Percentiles rank a stretch among this genome's conserved stretches.
phyloP scores from a whole-genome alignment of 352 stramenopile species.

The Globisporangium orthogonon region DNA sequence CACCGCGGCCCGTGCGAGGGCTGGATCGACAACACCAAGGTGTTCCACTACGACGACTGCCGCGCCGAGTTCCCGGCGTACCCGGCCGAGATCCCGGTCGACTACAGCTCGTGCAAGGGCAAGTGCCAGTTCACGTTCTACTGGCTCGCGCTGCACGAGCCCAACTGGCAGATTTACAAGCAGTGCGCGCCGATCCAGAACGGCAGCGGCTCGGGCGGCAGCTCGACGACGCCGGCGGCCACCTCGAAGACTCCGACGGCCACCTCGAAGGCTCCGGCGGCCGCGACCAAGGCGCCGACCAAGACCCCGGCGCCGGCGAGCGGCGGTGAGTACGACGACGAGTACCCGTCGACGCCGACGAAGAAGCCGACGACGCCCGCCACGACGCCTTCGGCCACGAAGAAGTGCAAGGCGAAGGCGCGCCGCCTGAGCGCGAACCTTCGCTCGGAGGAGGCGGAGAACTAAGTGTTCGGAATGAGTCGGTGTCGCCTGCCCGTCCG shows the following conservation, averaged over 20 bases:
- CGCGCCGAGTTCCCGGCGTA: conserved; percentile 23
- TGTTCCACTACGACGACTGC: conserved; percentile 38
- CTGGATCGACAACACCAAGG: conserved; percentile 34
- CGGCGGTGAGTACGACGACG: conserved; percentile 4
- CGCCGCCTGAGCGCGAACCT: conserved; percentile 1
- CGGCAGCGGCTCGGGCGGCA: conserved; percentile 3
- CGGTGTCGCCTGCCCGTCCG: too few relatives aligned
- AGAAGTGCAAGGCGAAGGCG: conserved; percentile 13
- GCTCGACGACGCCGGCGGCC: conserved; percentile 5
- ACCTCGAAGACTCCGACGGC: conserved; percentile 7
- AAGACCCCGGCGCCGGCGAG: conserved; percentile 1
- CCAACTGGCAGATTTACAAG: conserved; percentile 9
- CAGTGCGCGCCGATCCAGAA: conserved; percentile 32
- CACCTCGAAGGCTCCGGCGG: conserved; percentile 6
- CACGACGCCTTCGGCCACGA: conserved; percentile 12
- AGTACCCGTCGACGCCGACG: conserved; percentile 6
- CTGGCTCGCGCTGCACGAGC: conserved; percentile 31
- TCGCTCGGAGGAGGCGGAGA: not conserved
- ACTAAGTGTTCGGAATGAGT: conserved; percentile 3
- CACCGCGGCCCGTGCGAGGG: conserved; percentile 30
- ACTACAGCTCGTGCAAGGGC: conserved; percentile 40
- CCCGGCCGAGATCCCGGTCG: conserved; percentile 41
- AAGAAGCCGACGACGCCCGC: conserved; percentile 12
- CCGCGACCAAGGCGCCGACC: conserved; percentile 6
- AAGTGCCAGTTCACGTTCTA: conserved; percentile 53